Conservation (phyloP, 768 basidiomycete genomes). For the Amanita pseudoporphyria region DNA sequence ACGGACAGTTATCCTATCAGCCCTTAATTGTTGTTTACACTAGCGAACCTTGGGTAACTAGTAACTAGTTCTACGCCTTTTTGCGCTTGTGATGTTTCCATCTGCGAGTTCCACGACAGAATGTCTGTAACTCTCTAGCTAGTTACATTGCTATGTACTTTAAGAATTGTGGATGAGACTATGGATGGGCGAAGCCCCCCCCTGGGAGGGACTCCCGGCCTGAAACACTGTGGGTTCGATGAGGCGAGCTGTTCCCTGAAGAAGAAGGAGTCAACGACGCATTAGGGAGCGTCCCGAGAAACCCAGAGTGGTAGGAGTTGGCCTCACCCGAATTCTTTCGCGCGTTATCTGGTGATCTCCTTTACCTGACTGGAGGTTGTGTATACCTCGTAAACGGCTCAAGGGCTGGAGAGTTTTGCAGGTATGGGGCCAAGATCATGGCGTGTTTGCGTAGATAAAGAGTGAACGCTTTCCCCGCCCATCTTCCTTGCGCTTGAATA, state of each 20-base stretch:
- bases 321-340: not conserved
- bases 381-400: conserved; percentile 6
- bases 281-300: not conserved
- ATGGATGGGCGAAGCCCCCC: too few species aligned
- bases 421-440: conserved; percentile 19
- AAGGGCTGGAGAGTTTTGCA: conserved; percentile 13
- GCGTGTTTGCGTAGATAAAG: too few species aligned
- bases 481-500: conserved; percentile 22
- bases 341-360: not conserved
- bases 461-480: conserved; percentile 21
- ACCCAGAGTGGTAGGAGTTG: not conserved
- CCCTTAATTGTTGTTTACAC: too few species aligned
- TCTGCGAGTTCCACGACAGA: too few species aligned
- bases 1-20: too few species aligned
- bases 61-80: too few species aligned
- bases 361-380: not conserved
- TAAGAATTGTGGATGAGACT: too few species aligned
- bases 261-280: not conserved
- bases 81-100: too few species aligned
- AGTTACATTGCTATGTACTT: too few species aligned
- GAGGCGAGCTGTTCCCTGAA: conserved; percentile 1
- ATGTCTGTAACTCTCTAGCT: too few species aligned
- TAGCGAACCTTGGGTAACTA: too few species aligned
- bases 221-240: not conserved
- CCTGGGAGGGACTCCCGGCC: too few species aligned